Conservation (phyloP, 1,284 basidiomycete species). For the Phlebopus sp. region DNA sequence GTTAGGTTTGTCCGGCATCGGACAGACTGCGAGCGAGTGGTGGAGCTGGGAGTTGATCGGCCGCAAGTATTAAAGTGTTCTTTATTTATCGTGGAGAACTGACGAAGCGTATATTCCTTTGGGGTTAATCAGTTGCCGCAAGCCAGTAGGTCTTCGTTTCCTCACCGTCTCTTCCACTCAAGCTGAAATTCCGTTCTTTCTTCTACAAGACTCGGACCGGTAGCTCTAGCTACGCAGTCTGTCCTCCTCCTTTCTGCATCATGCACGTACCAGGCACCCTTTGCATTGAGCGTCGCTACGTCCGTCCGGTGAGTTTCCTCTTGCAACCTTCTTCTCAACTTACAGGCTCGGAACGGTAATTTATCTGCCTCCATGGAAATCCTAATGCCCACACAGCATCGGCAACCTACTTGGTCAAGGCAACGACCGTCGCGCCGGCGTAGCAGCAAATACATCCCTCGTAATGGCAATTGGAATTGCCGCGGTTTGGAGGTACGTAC, state of each 20-base stretch:
- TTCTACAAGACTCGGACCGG: conserved; percentile 54
- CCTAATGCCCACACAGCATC: conserved; percentile 44
- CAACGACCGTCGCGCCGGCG: conserved; percentile 64
- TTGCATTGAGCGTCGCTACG: conserved; percentile 75
- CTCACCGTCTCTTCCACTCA: background rate
- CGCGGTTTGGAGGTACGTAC: conserved; percentile 56
- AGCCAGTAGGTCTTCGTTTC: conserved; percentile 44
- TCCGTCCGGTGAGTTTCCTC: conserved; percentile 66
- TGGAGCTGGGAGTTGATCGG: conserved; percentile 87
- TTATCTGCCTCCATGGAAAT: background rate
- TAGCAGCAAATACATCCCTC: conserved; percentile 61
- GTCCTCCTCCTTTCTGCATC: conserved; percentile 74
- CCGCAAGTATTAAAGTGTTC: conserved; percentile 35
- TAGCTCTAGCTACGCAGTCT: conserved; percentile 68
- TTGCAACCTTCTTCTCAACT: background rate
- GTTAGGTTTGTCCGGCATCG: conserved; percentile 77
- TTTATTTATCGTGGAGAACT: background rate
- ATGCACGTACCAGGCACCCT: conserved; percentile 84
- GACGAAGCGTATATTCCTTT: background rate
- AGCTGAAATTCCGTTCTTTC: background rate
- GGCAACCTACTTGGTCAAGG: conserved; percentile 81
- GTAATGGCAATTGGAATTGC: conserved; percentile 61
- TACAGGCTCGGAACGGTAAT: background rate
- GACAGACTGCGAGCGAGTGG: conserved; percentile 77
- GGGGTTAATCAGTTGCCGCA: conserved; percentile 45